Conservation (phyloP, 1,139 yeast species). For the Yamadazyma blattariae region DNA sequence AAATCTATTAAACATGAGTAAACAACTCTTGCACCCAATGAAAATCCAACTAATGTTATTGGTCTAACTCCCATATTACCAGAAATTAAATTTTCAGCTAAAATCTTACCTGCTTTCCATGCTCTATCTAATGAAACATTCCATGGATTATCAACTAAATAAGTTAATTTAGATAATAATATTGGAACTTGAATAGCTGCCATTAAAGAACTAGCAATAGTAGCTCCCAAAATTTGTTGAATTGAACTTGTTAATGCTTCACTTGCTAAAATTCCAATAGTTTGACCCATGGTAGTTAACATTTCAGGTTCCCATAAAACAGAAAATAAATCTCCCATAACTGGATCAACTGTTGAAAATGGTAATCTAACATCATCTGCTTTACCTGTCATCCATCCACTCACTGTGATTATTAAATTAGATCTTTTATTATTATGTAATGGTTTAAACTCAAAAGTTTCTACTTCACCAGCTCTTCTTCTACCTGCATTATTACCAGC, state of each 20-base stretch:
- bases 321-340: conserved; percentile 94
- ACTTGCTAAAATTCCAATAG: conserved; percentile 87
- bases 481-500: conserved; percentile 87
- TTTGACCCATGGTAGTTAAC: conserved; percentile 94
- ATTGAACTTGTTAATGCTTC: conserved; percentile 91
- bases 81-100: conserved; percentile 87
- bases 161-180: conserved; percentile 85
- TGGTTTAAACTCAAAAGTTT: conserved; percentile 91
- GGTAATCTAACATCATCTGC: conserved; percentile 96
- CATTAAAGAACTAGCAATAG: conserved; percentile 89
- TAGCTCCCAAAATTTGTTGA: conserved; percentile 92
- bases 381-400: conserved; percentile 98
- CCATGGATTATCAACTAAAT: conserved; percentile 96
- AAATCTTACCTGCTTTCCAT: conserved; percentile 89
- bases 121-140: conserved; percentile 95
- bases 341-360: conserved; percentile 93
- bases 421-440: conserved; percentile 88
- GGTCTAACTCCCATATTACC: conserved; percentile 93
- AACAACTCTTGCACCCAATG: conserved; percentile 89
- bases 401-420: conserved; percentile 82
- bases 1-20: conserved; percentile 87
- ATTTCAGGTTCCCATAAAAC: conserved; percentile 97
- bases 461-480: conserved; percentile 84
- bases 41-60: conserved; percentile 87
- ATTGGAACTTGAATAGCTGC: conserved; percentile 93